Base-by-base conservation (phyloP, 2,329 filamentous ascomycete species). In the Parastagonospora nodorum region DNA sequence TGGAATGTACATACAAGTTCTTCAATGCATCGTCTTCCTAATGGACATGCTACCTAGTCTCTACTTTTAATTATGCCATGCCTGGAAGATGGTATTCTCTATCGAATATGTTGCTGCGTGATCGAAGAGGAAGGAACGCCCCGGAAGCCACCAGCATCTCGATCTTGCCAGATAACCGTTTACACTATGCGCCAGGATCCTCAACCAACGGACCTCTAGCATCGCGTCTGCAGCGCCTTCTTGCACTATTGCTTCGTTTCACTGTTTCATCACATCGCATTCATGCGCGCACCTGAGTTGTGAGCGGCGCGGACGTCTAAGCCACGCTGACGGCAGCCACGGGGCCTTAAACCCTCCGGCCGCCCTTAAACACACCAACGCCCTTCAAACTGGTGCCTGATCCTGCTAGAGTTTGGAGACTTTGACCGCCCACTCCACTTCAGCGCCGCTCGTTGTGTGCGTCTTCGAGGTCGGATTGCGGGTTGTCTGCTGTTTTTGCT, bases 381-480 rank as follows among this genome's bases (percentile, higher is more conserved):
- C 53, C 53, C 56, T 52, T 49, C 51, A 51, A 24, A 56, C 67
- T 64, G 69, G 69, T 70, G 69, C 69, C 69, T 72, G 65, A 69
- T 66, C 45, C 51, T 43, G 24, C 38, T 32, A 39, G 35, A 35
- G 43, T 42, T 51, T 48, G 57, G 49, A 52, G 57, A 58, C 54
- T 55, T 46, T 52, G 58, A 32, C 55, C 65, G 45, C 50, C 51
- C 52, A 53, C 55, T 50, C 51, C 55, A 49, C 43, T 47, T 51
- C 50, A 43, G 48, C 47, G 49, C 57, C 51, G 55, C 59, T 55
- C 51, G 55, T 43, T 50, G 50, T 62, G 56, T 57, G 51, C 42
- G 54, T 40, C 43, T 42, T 57, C 53, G 19, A 31, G 37, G 46
- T 27, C 14, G 40, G 28, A 43, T 19, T 28, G 46, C 40, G 29